Base-by-base conservation (phyloP, 2,329 filamentous ascomycete species). In the Sclerotinia sclerotiorum region DNA sequence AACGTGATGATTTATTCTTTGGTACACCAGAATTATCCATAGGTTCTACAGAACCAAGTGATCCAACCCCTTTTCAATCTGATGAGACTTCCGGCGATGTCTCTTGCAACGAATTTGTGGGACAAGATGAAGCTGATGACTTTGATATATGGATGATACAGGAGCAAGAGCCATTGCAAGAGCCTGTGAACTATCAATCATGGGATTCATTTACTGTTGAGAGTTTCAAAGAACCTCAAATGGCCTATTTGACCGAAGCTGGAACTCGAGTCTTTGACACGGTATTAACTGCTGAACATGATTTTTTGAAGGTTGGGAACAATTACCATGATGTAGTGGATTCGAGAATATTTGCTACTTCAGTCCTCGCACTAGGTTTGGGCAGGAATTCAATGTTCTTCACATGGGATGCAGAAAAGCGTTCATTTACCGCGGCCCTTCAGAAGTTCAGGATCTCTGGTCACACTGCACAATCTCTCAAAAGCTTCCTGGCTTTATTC, bases 321-420 rank as follows among this genome's bases (percentile, higher is more conserved):
- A 74, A 75, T 10, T 74, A 79, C 3, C 76, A 81, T 7, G 76
- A 80, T 17, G 75, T 85, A 15, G 77, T 89, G 3, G 81, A 86
- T 61, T 77, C 81, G 1, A 80, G 78, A 27, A 76, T 80, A 6
- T 89, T 87, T 74, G 78, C 82, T 62, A 78, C 82, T 24, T 89
- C 88, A 15, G 80, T 94, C 0, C 81, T 90, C 70, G 85, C 87
- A 17, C 80, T 94, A 1, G 86, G 87, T 0, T 83, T 93, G 7
- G 92, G 91, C 0, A 84, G 90, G 60, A 88, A 88, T 51, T 94
- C 91, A 0, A 82, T 90, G 1, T 84, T 95, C 46, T 95, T 92
- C 77, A 76, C 79, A 0, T 92, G 87, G 82, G 81, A 88, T 63
- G 76, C 81, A 2, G 80, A 81, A 3, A 81, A 82, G 39, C 79